Percentiles rank a stretch among this genome's conserved stretches.
Evolutionary conservation across 148 eudicot species (phyloP).

Genomic region (Pouteria glomerata): DNA sequence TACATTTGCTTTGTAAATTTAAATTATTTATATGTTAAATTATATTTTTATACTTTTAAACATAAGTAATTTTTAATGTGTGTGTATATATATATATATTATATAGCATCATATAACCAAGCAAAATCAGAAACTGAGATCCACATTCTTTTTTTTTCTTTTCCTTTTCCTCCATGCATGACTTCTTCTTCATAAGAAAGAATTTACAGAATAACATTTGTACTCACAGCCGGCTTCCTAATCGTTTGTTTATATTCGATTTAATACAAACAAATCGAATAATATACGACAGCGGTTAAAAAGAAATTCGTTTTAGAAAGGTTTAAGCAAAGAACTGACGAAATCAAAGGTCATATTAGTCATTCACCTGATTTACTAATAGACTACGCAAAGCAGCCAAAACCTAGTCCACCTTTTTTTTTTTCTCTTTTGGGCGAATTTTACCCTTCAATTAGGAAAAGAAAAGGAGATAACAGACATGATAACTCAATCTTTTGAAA

Average conservation of each 20-base stretch:
- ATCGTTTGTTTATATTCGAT: not conserved
- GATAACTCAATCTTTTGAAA: not conserved
- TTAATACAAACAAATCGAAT: conserved; percentile 1
- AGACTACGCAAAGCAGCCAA: conserved; percentile 2
- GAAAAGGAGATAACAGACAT: not conserved
- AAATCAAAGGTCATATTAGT: not conserved
- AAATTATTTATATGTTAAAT: too few relatives aligned
- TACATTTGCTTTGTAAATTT: too few relatives aligned
- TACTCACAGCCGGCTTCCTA: too few relatives aligned
- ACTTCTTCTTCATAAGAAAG: too few relatives aligned
- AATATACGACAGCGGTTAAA: not conserved
- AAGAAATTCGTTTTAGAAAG: not conserved
- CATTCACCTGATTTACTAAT: not conserved
- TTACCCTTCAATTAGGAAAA: not conserved
- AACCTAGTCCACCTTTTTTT: not conserved
- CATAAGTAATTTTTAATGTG: too few relatives aligned
- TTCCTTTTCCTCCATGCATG: too few relatives aligned
- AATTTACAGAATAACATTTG: too few relatives aligned
- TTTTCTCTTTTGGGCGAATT: not conserved
- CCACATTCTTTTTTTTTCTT: too few relatives aligned
- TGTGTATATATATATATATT: too few relatives aligned
- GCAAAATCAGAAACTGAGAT: too few relatives aligned
- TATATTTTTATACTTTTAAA: too few relatives aligned
- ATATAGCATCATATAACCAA: too few relatives aligned
- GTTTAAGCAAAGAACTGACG: not conserved